A percentile compares a stretch with the other conserved stretches of the same genome.
Evolutionary conservation across 306 rosid genomes (phyloP).

Genomic region (Sechiopsis laciniata): DNA sequence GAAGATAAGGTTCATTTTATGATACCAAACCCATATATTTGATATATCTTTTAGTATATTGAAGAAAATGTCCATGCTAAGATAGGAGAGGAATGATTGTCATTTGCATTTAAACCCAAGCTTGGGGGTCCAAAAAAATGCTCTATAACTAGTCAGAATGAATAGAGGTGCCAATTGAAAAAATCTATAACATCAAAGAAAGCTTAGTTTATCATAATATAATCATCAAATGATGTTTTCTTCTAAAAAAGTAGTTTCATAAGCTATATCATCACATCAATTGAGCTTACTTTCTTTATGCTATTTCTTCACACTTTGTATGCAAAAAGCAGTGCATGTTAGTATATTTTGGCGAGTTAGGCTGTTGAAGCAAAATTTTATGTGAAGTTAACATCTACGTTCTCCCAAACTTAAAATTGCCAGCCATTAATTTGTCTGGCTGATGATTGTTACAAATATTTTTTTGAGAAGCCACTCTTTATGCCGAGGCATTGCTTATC

Average conservation of each 20-base stretch:
- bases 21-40: not conserved
- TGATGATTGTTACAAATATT: not conserved
- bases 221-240: no score
- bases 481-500: not conserved
- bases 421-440: not conserved
- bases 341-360: not conserved
- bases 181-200: not conserved
- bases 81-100: not conserved
- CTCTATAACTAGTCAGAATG: not conserved
- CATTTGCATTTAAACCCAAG: not conserved
- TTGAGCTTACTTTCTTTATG: not conserved
- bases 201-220: no score
- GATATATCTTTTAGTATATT: not conserved
- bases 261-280: not conserved
- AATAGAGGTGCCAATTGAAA: not conserved
- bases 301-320: not conserved
- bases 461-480: constrained; percentile 3
- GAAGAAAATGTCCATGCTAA: not conserved
- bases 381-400: not conserved
- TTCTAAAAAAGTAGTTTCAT: no score
- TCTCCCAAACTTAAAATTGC: not conserved
- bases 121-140: not conserved
- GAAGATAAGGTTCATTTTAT: constrained; percentile 40
- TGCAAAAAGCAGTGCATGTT: not conserved
- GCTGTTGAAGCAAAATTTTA: not conserved